Conservation (phyloP, 2,329 filamentous ascomycete species). For the Davidsoniella eucalypti region DNA sequence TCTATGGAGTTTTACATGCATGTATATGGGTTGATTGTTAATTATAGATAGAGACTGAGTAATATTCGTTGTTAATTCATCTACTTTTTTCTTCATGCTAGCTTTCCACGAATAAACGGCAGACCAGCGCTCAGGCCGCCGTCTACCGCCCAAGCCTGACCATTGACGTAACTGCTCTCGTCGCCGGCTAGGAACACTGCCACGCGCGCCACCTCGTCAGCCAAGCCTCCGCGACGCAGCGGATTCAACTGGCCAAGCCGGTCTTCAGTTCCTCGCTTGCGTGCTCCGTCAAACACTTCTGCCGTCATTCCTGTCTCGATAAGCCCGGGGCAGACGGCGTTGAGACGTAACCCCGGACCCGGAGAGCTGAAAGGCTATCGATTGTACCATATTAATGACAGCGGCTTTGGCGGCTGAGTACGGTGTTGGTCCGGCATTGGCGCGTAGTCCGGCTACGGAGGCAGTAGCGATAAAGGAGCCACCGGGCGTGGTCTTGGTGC, state of each 20-base stretch:
- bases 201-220: conserved; percentile 79
- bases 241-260: conserved; percentile 93
- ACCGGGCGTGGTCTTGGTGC: conserved; percentile 47
- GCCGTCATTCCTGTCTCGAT: conserved; percentile 87
- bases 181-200: conserved; percentile 79
- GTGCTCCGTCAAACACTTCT: conserved; percentile 46
- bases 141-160: conserved; percentile 85
- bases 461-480: conserved; percentile 82
- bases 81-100: conserved; percentile 29
- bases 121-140: conserved; percentile 81
- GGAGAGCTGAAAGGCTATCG: conserved; percentile 64
- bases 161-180: conserved; percentile 85
- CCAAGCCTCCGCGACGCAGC: conserved; percentile 56
- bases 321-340: conserved; percentile 80
- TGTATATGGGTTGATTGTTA: no score
- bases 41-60: no score
- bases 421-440: conserved; percentile 75
- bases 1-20: neutral
- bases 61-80: neutral
- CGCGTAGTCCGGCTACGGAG: conserved; percentile 72
- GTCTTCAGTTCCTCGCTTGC: conserved; percentile 53
- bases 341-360: conserved; percentile 71
- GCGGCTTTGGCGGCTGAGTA: conserved; percentile 86
- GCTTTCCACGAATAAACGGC: conserved; percentile 70
- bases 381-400: conserved; percentile 78